Base-by-base conservation (phyloP, 139 green algal genomes). In the Coelastrella sp. region DNA sequence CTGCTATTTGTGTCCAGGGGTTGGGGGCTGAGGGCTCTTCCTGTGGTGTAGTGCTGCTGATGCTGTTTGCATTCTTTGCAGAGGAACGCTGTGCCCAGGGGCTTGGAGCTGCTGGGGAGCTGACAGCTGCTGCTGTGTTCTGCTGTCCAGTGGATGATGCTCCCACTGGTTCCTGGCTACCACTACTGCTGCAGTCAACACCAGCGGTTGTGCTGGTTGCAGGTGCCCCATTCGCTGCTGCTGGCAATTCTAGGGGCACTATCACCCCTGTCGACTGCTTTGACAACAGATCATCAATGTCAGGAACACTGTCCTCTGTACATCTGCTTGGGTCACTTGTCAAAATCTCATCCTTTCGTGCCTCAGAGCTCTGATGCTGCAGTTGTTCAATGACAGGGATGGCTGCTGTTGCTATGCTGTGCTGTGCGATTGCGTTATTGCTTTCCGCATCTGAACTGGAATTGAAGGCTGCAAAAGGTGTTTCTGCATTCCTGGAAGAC, bases 1-100 rank as follows among this genome's bases (percentile, higher is more conserved):
- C n/a, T 65, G 49, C 84, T 88, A 66, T 19, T 88, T 73, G 22
- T 8, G 7, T 20, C 78, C 78, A 83, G 49, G 78, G 78, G 49
- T 24, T 83, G 78, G 78, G 78, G 22, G 78, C 78, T 20, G n/a
- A 59, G 78, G 60, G 58, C 17, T 61, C 4, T 14, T 9, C 70
- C 27, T 56, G 10, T n/a, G 68, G 25, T 11, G 4, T 20, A 49
- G 7, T 24, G 1, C 60, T 59, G 58, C 85, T 83, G 57, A 25
- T 20, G 0, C 49, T 20, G 17, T 60, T 79, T 20, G 20, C 81
- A 35, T 66, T 81, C 27, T n/a, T 5, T 27, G 73, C 85, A 76
- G 68, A 24, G 5, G 63, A 15, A 70, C 4, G 57, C 85, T 78
- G 73, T 56, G 81, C 35, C 84, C 66, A 82, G 7, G 84, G 82